Conservation (phyloP, 345 rosid species). For the Carallia brachiata region DNA sequence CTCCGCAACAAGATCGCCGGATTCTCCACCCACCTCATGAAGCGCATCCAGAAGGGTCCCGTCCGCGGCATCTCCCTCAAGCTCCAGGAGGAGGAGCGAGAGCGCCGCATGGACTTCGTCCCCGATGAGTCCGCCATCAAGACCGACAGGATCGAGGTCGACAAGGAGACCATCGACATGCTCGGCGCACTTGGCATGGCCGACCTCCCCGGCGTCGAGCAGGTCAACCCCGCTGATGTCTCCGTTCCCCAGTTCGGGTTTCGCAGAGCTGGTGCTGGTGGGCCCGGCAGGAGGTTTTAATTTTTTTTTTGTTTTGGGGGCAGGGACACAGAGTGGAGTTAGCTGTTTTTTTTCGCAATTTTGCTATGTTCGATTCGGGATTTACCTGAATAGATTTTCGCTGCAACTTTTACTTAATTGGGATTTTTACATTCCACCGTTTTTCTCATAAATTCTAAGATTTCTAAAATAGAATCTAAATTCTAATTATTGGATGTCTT, state of each 20-base stretch:
- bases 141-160: constrained; percentile 20
- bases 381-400: too few relatives aligned
- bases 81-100: constrained; percentile 30
- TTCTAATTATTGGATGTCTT: too few relatives aligned
- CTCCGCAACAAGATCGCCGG: constrained; percentile 30
- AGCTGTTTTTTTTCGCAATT: too few relatives aligned
- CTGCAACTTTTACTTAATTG: too few relatives aligned
- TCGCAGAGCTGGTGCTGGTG: constrained; percentile 31
- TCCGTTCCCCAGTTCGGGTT: constrained; percentile 17
- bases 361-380: too few relatives aligned
- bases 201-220: constrained; percentile 15
- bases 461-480: too few relatives aligned
- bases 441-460: too few relatives aligned
- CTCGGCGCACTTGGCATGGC: constrained; percentile 22
- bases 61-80: constrained; percentile 29
- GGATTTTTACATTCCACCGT: too few relatives aligned
- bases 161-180: constrained; percentile 31
- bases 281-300: constrained; percentile 39
- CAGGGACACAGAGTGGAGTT: too few relatives aligned
- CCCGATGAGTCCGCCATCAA: constrained; percentile 25
- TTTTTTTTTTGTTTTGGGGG: background rate
- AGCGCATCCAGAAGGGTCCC: constrained; percentile 28
- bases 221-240: constrained; percentile 20
- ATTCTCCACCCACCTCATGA: constrained; percentile 30
- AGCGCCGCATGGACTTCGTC: constrained; percentile 32